Conservation (phyloP, 73 alveolate genomes). For the Paramecium biaurelia region DNA sequence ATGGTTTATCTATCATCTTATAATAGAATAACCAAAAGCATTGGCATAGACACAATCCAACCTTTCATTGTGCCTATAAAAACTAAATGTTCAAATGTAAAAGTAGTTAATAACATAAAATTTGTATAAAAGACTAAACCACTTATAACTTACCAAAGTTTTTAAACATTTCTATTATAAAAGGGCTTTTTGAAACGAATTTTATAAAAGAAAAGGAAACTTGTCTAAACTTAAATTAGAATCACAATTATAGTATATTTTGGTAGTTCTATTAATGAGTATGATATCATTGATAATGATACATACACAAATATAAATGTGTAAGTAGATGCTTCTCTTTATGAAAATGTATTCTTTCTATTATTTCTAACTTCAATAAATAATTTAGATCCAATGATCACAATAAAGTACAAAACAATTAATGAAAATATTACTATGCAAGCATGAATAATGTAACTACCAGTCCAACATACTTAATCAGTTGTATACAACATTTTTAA, state of each 20-base stretch:
- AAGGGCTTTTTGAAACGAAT: background rate
- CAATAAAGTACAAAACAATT: background rate
- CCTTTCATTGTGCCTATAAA: background rate
- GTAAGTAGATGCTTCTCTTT: background rate
- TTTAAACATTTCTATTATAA: background rate
- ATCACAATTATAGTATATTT: background rate
- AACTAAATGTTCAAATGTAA: background rate
- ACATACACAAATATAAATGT: background rate
- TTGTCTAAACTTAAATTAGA: background rate
- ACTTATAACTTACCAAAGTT: background rate
- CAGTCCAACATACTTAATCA: background rate
- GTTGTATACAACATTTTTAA: background rate
- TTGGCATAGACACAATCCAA: background rate
- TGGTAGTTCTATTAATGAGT: background rate
- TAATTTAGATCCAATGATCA: background rate
- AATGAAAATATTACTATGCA: background rate
- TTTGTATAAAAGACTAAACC: background rate
- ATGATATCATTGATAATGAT: background rate
- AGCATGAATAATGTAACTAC: background rate
- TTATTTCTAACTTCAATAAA: background rate
- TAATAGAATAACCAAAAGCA: background rate
- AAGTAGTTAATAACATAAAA: background rate
- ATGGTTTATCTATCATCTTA: background rate
- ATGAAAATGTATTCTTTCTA: background rate
- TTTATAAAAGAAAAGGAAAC: background rate